These are phyloP conservation scores for Asclepias syriaca DNA, from an alignment of 257 asterid genomes.

Conservation along the genomic window DNA sequence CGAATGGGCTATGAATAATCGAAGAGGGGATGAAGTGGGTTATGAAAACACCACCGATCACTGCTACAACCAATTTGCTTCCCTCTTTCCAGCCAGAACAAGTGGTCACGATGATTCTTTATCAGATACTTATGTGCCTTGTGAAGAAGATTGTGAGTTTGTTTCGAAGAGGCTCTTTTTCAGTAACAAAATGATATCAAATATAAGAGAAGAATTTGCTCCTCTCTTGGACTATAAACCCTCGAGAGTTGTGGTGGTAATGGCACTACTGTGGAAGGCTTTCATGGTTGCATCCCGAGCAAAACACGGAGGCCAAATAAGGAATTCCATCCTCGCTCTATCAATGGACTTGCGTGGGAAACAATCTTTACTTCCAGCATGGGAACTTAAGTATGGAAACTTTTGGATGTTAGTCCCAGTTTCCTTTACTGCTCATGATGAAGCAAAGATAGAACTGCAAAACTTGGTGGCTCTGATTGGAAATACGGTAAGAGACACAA, in stretches of 20 bases:
- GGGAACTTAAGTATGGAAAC: conserved; percentile 11
- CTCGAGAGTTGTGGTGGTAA: conserved; percentile 4
- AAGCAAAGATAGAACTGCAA: not conserved
- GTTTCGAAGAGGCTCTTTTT: conserved; percentile 10
- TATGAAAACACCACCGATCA: not conserved
- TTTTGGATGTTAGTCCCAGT: not conserved
- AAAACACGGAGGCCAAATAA: conserved; percentile 2
- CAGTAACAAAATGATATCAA: not conserved
- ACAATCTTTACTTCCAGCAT: not conserved
- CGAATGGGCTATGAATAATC: conserved; percentile 16
- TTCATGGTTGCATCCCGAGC: not conserved
- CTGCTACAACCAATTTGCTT: not conserved
- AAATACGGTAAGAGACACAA: not conserved
- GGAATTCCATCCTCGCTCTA: not conserved
- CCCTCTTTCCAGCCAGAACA: conserved; percentile 13
- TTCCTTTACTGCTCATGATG: not conserved
- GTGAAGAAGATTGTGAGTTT: not conserved
- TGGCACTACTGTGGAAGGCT: conserved; percentile 25
- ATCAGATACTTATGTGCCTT: not conserved
- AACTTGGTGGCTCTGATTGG: conserved; percentile 2
- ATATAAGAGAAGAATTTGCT: not conserved
- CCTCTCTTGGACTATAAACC: not conserved
- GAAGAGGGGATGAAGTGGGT: not conserved
- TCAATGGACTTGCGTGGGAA: conserved; percentile 19
- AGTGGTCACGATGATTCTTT: not conserved